These are phyloP conservation scores for Alternaria sp. DNA, from an alignment of 2,329 filamentous ascomycete genomes.

Conservation along the genomic window DNA sequence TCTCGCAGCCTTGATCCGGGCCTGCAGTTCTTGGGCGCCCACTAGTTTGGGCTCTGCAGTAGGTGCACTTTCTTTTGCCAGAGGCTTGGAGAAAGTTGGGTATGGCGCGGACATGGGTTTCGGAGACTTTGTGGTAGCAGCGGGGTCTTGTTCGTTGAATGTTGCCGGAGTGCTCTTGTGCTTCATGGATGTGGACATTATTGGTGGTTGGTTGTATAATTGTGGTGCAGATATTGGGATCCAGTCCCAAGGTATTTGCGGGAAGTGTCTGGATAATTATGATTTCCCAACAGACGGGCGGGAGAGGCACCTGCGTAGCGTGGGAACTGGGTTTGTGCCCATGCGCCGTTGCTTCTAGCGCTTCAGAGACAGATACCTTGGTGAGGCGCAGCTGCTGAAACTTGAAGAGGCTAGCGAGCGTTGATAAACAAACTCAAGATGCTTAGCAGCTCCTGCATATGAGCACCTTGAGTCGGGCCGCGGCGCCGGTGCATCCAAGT, in stretches of 20 bases:
- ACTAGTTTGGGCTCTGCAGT: constrained; percentile 19
- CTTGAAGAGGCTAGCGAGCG: constrained; percentile 17
- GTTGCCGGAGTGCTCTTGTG: constrained; percentile 45
- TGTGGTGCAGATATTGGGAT: not conserved
- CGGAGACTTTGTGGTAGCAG: constrained; percentile 20
- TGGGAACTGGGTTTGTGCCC: constrained; percentile 20
- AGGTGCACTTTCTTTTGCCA: not conserved
- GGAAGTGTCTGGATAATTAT: constrained; percentile 13
- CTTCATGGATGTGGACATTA: constrained; percentile 47
- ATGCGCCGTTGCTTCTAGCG: constrained; percentile 22
- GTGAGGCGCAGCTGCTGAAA: constrained; percentile 11
- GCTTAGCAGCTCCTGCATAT: constrained; percentile 18
- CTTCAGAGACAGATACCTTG: constrained; percentile 15
- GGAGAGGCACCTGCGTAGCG: constrained; percentile 24
- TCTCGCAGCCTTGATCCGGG: constrained; percentile 33
- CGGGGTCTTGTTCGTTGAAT: constrained; percentile 36
- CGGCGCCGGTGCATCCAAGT: constrained; percentile 6
- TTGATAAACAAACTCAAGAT: constrained; percentile 17
- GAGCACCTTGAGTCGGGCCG: constrained; percentile 11
- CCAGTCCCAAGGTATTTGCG: constrained; percentile 2
- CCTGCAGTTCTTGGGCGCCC: constrained; percentile 30
- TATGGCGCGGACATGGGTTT: constrained; percentile 34
- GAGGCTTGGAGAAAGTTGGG: constrained; percentile 26
- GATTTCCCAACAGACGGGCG: constrained; percentile 25
- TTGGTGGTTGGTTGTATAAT: not conserved